These are phyloP conservation scores for Adiantum capillusveneris DNA, from an alignment of 75 land plant species.

Conservation along the genomic window DNA sequence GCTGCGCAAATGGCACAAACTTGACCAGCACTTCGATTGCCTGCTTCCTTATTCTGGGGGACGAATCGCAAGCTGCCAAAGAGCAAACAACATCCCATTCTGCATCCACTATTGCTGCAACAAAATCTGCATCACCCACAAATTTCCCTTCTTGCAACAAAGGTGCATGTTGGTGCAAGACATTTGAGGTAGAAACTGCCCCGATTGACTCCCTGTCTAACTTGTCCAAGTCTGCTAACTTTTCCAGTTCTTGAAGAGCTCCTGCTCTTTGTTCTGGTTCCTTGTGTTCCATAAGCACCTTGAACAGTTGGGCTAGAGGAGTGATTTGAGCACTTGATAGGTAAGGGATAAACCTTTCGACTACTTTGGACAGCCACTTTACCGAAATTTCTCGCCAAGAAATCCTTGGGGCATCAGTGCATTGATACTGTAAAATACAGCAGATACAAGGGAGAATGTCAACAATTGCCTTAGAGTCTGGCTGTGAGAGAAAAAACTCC, in stretches of 20 bases:
- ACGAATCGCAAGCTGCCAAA: conserved; percentile 56
- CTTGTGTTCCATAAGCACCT: conserved; percentile 61
- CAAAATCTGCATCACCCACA: conserved; percentile 7
- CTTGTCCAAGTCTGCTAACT: conserved; percentile 13
- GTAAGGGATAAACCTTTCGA: conserved; percentile 26
- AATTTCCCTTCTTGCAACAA: not conserved
- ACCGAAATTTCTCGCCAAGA: conserved; percentile 58
- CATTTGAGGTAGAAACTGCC: not conserved
- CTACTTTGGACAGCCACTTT: conserved; percentile 55
- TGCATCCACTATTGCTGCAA: conserved; percentile 40
- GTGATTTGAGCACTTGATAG: conserved; percentile 8
- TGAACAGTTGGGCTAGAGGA: conserved; percentile 48
- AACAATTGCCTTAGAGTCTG: conserved; percentile 23
- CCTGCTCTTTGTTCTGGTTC: conserved; percentile 77
- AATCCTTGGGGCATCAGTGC: conserved; percentile 63
- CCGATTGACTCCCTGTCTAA: not conserved
- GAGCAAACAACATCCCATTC: conserved; percentile 67
- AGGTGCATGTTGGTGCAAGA: conserved; percentile 7
- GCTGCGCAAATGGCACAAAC: conserved; percentile 52
- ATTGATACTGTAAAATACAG: conserved; percentile 34
- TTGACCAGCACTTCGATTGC: conserved; percentile 58
- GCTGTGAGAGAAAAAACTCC: conserved; percentile 61
- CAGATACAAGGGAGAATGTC: conserved; percentile 35
- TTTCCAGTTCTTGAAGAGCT: conserved; percentile 48
- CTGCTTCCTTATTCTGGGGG: conserved; percentile 38